Evolutionary conservation across 208 protist genomes (phyloP).

Genomic region (Crithidia brevicula): DNA sequence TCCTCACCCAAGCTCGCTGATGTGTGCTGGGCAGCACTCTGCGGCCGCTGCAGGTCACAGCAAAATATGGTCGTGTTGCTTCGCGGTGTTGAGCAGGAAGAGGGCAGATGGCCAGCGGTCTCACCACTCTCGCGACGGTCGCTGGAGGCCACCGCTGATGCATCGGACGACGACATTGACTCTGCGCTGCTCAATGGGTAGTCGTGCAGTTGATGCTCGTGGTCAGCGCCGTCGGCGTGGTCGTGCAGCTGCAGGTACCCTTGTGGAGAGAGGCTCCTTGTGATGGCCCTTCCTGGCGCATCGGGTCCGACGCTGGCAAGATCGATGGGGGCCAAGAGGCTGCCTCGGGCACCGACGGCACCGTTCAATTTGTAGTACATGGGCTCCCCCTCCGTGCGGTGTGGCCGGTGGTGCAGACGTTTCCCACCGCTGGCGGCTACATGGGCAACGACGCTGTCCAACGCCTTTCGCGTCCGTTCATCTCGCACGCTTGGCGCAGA

Average conservation of each 20-base stretch:
- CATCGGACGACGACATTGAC: too few relatives aligned
- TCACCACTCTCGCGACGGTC: too few relatives aligned
- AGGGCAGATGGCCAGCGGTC: too few relatives aligned
- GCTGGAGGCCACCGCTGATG: too few relatives aligned
- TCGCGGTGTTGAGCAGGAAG: too few relatives aligned
- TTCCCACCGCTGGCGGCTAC: conserved; percentile 23
- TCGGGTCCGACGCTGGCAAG: background rate
- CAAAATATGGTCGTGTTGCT: too few relatives aligned
- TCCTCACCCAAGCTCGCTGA: too few relatives aligned
- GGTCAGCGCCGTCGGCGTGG: too few relatives aligned
- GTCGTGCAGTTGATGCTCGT: too few relatives aligned
- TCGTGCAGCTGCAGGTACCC: conserved; percentile 9
- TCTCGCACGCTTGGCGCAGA: conserved; percentile 37
- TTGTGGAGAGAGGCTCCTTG: conserved; percentile 16
- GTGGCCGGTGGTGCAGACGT: conserved; percentile 7
- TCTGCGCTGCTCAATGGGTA: too few relatives aligned
- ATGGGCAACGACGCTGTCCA: conserved; percentile 36
- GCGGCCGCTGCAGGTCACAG: too few relatives aligned
- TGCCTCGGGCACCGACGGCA: conserved; percentile 26
- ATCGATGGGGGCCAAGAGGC: conserved; percentile 11
- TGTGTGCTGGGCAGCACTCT: too few relatives aligned
- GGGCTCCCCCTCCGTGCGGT: conserved; percentile 14
- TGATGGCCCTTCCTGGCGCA: conserved; percentile 4
- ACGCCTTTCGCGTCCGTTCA: conserved; percentile 14
- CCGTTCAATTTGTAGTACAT: conserved; percentile 43